Evolutionary conservation across 2,329 filamentous ascomycete genomes (phyloP).

Genomic region (Cephalotrichum gorgonifer): DNA sequence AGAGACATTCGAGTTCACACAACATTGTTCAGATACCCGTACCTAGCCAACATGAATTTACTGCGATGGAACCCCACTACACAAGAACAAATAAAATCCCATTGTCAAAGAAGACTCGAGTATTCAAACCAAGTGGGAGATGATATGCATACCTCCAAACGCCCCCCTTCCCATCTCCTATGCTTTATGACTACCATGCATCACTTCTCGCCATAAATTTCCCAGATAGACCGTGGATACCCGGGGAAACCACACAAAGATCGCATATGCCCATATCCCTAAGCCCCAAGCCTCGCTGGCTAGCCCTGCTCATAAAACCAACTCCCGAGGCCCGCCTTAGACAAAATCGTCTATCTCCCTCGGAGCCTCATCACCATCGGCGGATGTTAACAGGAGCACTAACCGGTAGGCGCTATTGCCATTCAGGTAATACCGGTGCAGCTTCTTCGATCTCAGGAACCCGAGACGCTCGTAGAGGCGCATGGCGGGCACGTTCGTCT

Average conservation of each 20-base stretch:
- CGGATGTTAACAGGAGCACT: conserved; percentile 63
- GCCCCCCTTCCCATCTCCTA: neutral
- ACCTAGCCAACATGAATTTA: neutral
- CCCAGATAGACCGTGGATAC: too few relatives aligned
- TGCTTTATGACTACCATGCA: neutral
- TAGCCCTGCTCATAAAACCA: neutral
- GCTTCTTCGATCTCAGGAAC: conserved; percentile 81
- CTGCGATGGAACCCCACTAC: neutral
- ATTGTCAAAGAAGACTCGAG: neutral
- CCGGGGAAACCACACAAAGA: too few relatives aligned
- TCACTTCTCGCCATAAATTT: neutral
- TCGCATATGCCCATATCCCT: too few relatives aligned
- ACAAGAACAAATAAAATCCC: neutral
- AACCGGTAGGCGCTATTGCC: conserved; percentile 90
- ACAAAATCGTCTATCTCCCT: conserved; percentile 20
- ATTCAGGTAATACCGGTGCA: conserved; percentile 94
- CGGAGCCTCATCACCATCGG: conserved; percentile 27
- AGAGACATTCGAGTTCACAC: too few relatives aligned
- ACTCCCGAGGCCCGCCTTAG: conserved; percentile 9
- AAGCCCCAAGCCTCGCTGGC: neutral
- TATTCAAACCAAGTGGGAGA: neutral
- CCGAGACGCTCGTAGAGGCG: conserved; percentile 87
- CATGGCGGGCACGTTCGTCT: conserved; percentile 82
- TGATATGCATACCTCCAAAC: neutral
- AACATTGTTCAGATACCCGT: neutral